Conservation (phyloP, 176 grass and related monocot species). For the Zoysia japonica region DNA sequence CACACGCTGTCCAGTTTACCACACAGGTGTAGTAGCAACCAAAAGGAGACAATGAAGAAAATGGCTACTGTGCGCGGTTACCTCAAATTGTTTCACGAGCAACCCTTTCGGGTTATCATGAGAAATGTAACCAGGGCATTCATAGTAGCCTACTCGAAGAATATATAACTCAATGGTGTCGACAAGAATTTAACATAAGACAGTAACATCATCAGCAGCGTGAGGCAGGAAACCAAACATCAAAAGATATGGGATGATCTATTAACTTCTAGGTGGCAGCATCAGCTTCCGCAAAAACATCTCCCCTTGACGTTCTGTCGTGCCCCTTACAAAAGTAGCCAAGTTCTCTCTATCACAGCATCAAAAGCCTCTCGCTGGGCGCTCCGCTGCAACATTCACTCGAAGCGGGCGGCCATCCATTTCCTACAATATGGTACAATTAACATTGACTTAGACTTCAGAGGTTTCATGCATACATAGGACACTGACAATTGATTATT, state of each 20-base stretch:
- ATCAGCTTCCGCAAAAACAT: conserved; percentile 24
- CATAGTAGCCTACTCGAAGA: conserved; percentile 43
- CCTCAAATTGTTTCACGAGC: background rate
- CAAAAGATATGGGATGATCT: conserved; percentile 28
- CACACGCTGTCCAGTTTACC: background rate
- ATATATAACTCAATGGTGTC: conserved; percentile 31
- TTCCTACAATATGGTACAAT: conserved; percentile 38
- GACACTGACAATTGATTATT: background rate
- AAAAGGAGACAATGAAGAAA: background rate
- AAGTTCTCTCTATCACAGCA: background rate
- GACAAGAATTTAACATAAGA: conserved; percentile 25
- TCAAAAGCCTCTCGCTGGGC: conserved; percentile 60
- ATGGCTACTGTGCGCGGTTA: background rate
- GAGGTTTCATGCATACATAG: background rate
- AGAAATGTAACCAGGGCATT: conserved; percentile 5
- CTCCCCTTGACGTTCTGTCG: background rate
- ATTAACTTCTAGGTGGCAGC: background rate
- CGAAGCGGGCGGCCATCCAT: conserved; percentile 74
- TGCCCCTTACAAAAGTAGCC: conserved; percentile 11
- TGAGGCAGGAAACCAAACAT: conserved; percentile 31
- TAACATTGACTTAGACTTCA: background rate
- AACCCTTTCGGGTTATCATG: conserved; percentile 17
- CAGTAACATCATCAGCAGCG: conserved; percentile 25
- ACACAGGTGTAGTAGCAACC: background rate
- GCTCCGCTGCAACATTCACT: conserved; percentile 76